Conservation (phyloP, 176 grass and related monocot species). For the Carex littledalei region DNA sequence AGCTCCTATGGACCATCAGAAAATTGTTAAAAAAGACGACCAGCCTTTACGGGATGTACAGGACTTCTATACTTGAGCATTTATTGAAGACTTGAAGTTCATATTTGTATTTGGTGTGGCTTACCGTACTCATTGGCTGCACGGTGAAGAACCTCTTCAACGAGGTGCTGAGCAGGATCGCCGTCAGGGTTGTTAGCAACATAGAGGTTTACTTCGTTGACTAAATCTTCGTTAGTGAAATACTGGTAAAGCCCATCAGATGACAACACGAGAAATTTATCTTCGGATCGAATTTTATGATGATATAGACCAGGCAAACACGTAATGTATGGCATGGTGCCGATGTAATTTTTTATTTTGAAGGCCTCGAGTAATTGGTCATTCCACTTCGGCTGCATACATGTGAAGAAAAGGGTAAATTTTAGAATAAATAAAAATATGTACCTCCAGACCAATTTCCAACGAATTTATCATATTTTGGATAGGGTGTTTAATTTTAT, state of each 20-base stretch:
- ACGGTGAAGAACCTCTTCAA: slow-evolving; percentile 42
- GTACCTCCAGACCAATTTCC: not conserved
- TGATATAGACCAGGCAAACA: slow-evolving; percentile 64
- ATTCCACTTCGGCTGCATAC: slow-evolving; percentile 77
- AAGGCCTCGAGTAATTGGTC: slow-evolving; percentile 41
- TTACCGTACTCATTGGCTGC: slow-evolving; percentile 64
- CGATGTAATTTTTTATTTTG: slow-evolving; percentile 53
- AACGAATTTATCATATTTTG: not conserved
- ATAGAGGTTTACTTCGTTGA: slow-evolving; percentile 49
- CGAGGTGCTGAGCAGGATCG: slow-evolving; percentile 70
- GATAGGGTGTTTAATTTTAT: not conserved
- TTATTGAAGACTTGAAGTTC: not conserved
- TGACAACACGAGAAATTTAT: slow-evolving; percentile 76
- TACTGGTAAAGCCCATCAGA: slow-evolving; percentile 94
- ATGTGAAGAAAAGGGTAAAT: not conserved
- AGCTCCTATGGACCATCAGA: not conserved
- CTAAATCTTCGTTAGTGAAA: slow-evolving; percentile 78
- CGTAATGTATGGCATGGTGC: slow-evolving; percentile 52
- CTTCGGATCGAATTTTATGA: slow-evolving; percentile 44
- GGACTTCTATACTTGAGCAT: not conserved
- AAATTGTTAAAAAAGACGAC: not conserved
- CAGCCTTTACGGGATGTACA: not conserved
- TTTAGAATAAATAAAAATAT: not conserved
- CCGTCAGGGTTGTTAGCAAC: slow-evolving; percentile 40
- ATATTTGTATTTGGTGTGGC: not conserved